phyloP scores from a whole-genome alignment of 225 moss, liverwort and hornwort genomes.

The Ulota crispa region DNA sequence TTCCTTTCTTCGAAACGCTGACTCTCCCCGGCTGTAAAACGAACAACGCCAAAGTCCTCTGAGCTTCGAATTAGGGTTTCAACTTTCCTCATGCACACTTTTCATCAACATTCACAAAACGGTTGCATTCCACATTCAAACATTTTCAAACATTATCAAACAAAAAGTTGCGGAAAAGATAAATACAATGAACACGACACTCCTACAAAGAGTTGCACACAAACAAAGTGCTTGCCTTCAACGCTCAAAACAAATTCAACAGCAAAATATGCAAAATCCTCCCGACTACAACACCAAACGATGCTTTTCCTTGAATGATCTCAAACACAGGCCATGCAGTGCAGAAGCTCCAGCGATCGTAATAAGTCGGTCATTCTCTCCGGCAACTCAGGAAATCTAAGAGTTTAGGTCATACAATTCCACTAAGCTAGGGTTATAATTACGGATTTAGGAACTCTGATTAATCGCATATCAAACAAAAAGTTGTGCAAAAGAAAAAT shows the following conservation, averaged over 20 bases:
- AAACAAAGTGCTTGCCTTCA: too few relatives aligned
- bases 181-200: not conserved
- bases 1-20: not conserved
- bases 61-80: constrained; percentile 20
- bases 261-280: too few relatives aligned
- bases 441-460: too few relatives aligned
- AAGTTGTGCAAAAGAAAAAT: not conserved
- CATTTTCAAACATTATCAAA: too few relatives aligned
- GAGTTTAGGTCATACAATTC: not conserved
- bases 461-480: too few relatives aligned
- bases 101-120: too few relatives aligned
- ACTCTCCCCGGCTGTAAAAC: not conserved
- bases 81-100: not conserved
- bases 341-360: not conserved
- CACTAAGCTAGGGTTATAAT: not conserved
- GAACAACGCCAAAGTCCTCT: not conserved
- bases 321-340: not conserved
- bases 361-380: not conserved
- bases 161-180: not conserved
- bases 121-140: not conserved
- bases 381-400: not conserved
- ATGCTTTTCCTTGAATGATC: too few relatives aligned
- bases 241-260: too few relatives aligned
- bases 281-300: not conserved
- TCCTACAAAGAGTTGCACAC: too few relatives aligned